Percentiles rank a stretch among this genome's conserved stretches.
phyloP scores from a whole-genome alignment of 225 moss, liverwort and hornwort genomes.

The Marchantia paleacea region DNA sequence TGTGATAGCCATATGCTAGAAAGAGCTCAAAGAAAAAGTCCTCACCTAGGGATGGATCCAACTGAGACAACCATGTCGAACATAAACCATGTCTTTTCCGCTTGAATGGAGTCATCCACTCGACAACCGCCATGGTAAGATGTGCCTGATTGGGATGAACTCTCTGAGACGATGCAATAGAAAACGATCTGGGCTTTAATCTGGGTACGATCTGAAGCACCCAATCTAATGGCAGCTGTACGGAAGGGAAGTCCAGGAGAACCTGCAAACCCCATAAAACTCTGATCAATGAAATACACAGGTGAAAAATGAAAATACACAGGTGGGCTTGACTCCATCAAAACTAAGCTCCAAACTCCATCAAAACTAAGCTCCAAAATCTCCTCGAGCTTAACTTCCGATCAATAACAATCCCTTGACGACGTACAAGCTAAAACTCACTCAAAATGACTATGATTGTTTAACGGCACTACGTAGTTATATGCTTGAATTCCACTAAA shows the following conservation, averaged over 20 bases:
- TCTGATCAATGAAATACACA: neutral
- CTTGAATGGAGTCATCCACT: slow-evolving; percentile 88
- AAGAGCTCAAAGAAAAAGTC: neutral
- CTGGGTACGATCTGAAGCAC: slow-evolving; percentile 83
- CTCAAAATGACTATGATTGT: neutral
- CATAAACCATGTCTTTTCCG: slow-evolving; percentile 83
- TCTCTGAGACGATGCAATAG: slow-evolving; percentile 73
- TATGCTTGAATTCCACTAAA: too few relatives aligned
- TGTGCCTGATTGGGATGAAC: slow-evolving; percentile 84
- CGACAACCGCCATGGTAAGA: slow-evolving; percentile 77
- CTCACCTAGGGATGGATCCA: slow-evolving; percentile 60
- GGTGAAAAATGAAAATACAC: neutral
- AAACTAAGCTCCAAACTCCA: neutral
- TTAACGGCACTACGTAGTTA: too few relatives aligned
- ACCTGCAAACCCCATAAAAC: slow-evolving; percentile 32
- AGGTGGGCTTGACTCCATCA: neutral
- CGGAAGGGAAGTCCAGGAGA: slow-evolving; percentile 87
- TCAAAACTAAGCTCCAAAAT: neutral
- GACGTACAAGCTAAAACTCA: too few relatives aligned
- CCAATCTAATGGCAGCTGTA: slow-evolving; percentile 90
- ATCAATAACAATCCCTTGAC: too few relatives aligned
- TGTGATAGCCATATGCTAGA: too few relatives aligned
- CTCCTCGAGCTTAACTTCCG: too few relatives aligned
- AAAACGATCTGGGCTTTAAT: slow-evolving; percentile 86
- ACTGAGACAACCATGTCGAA: slow-evolving; percentile 82